phyloP scores from a whole-genome alignment of 495 filamentous ascomycete genomes.

The Aspergillus olivimuriae region DNA sequence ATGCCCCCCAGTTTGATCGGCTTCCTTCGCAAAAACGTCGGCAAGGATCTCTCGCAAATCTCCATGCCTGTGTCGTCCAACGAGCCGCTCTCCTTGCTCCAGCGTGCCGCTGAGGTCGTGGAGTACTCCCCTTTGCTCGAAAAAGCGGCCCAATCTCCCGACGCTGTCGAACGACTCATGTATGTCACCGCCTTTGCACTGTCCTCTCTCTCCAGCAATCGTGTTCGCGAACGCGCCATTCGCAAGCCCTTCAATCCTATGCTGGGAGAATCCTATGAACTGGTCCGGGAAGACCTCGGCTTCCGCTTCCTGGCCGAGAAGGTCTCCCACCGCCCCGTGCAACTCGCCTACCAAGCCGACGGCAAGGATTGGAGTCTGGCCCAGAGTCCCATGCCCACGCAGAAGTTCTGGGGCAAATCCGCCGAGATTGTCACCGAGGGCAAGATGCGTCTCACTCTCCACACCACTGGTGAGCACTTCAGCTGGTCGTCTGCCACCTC shows the following conservation, averaged over 20 bases:
- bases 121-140: constrained; percentile 87
- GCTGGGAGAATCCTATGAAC: constrained; percentile 91
- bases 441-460: constrained; percentile 66
- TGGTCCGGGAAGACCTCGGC: constrained; percentile 81
- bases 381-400: constrained; percentile 79
- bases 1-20: constrained; percentile 84
- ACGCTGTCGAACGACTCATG: constrained; percentile 63
- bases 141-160: constrained; percentile 52
- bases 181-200: constrained; percentile 88
- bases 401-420: constrained; percentile 98
- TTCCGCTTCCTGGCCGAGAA: constrained; percentile 92
- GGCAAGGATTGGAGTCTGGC: constrained; percentile 73
- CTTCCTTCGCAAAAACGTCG: constrained; percentile 94
- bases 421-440: constrained; percentile 90
- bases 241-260: constrained; percentile 98
- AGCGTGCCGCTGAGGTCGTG: constrained; percentile 79
- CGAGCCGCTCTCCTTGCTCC: constrained; percentile 82
- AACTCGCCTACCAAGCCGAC: constrained; percentile 90
- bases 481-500: constrained; percentile 79
- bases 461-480: constrained; percentile 67
- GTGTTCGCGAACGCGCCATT: constrained; percentile 83
- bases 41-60: constrained; percentile 92
- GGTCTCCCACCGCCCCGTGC: constrained; percentile 83
- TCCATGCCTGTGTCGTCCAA: constrained; percentile 97
- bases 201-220: constrained; percentile 68